Base-by-base conservation (phyloP, 2,329 filamentous ascomycete species). In the Pseudofabraea citricarpa region DNA sequence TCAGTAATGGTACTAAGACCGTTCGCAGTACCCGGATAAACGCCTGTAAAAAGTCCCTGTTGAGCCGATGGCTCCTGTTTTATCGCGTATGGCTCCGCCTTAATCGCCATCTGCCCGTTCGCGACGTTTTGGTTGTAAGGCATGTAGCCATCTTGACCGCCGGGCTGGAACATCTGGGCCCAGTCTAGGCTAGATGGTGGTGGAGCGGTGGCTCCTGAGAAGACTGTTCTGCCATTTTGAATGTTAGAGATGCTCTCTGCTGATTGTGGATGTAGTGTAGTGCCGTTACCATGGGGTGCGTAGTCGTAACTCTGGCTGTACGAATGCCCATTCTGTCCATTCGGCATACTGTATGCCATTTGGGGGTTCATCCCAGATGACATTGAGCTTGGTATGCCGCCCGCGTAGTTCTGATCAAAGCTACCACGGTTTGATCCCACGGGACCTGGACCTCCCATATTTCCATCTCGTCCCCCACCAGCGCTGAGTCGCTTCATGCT, bases 121-220 rank as follows among this genome's bases (percentile, higher is more conserved):
- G 76, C 74, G 75, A 77, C 72, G 73, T 83, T 83, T 74, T 82
- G 39, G 32, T 49, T 51, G 41, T 56, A 58, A 19, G 43, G 44
- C 37, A 72, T 77, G 71, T 79, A 81, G 66, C 74, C 71, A 67
- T 80, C 72, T 67, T 83, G 78, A 70, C 78, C 74, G 75, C 81
- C 81, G 71, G 81, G 67, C 71, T 83, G 83, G 72, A 87, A 87
- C 80, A 89, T 85, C 64, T 84, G 77, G 60, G 83, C 77, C 85
- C 85, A 89, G 69, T 88, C 84, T 71, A 85, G 70, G 71, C 75
- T 67, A 63, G 77, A 73, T 67, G 81, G 78, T 65, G 75, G 74
- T 66, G 74, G 68, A 43, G 45, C 49, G 67, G 75, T 76, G 56
- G 77, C 75, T 61, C 64, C 66, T 29, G 70, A 72, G 60, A 70